Base-by-base conservation (phyloP, 169 alveolate genomes). In the Plasmodium cynomolgi region DNA sequence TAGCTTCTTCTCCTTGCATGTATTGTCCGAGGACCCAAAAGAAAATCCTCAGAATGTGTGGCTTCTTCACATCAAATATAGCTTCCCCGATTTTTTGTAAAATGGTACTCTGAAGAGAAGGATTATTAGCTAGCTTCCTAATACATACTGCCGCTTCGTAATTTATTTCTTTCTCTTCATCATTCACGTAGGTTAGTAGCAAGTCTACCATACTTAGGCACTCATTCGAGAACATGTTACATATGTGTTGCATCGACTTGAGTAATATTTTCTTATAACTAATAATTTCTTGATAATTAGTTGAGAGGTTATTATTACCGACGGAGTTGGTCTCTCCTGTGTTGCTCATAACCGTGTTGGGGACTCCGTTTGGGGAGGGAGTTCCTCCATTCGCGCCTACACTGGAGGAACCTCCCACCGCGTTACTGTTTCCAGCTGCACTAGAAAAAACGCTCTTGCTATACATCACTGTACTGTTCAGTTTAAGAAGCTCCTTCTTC, bases 61-160 rank as follows among this genome's bases (percentile, higher is more conserved):
- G 34, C 82, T 95, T 84, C 68, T 96, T 88, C 13, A 88, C 56
- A 2, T 93, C 84, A 54, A 96, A 95, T 26, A 93, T 44, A 11
- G 84, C 15, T 33, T 92, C 97, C 1, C 77, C 50, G 3, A 91
- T 82, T 26, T 91, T 91, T 34, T 91, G 72, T 9, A 91, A 39
- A 1, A 91, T 91, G 34, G 17, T 81, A 81, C 68, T 91, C 47
- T 91, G 92, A 11, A 81, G 39, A 1, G 11, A 26, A 23, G 33
- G 34, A 33, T 82, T 91, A 7, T 81, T 71, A 0, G 84, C 92
- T 34, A 95, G 17, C 83, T 95, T 94, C 72, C 92, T 73, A 37
- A 94, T 86, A 58, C 96, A 95, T 20, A 95, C 34, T 6, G 97
- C 97, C 34, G 95, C 83, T 79, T 96, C 97, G 74, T 93, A 92